Conservation (phyloP, 139 green algal species). For the Trebouxia sp. region DNA sequence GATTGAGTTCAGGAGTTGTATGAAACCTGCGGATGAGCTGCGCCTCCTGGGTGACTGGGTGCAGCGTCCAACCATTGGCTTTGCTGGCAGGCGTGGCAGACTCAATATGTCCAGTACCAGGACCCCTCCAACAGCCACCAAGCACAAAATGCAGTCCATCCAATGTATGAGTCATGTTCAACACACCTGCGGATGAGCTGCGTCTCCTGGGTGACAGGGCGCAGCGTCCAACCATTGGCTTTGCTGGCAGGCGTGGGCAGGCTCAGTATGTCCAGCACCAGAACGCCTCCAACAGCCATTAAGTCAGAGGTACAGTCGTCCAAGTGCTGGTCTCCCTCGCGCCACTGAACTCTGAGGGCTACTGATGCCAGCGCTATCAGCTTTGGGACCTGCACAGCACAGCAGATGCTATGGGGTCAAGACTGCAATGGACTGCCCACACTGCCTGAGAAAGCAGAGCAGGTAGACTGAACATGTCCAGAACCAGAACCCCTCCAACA, state of each 20-base stretch:
- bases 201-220: constrained; percentile 15
- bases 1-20: neutral
- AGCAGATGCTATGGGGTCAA: too few relatives aligned
- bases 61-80: constrained; percentile 40
- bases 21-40: neutral
- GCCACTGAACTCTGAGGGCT: constrained; percentile 29
- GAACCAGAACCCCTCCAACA: constrained; percentile 33
- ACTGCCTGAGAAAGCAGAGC: too few relatives aligned
- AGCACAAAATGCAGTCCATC: neutral
- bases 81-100: constrained; percentile 2
- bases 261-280: constrained; percentile 24
- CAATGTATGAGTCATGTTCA: neutral
- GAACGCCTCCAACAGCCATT: constrained; percentile 35
- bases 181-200: neutral
- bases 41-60: constrained; percentile 4
- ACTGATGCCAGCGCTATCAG: constrained; percentile 40
- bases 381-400: constrained; percentile 41
- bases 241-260: constrained; percentile 9
- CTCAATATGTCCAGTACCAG: constrained; percentile 25
- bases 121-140: constrained; percentile 36
- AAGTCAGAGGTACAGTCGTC: constrained; percentile 13
- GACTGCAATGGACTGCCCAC: too few relatives aligned
- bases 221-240: constrained; percentile 40
- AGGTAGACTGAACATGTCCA: constrained; percentile 25
- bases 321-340: constrained; percentile 8